Conservation (phyloP, 2,329 filamentous ascomycete species). For the Cryphonectria japonica region DNA sequence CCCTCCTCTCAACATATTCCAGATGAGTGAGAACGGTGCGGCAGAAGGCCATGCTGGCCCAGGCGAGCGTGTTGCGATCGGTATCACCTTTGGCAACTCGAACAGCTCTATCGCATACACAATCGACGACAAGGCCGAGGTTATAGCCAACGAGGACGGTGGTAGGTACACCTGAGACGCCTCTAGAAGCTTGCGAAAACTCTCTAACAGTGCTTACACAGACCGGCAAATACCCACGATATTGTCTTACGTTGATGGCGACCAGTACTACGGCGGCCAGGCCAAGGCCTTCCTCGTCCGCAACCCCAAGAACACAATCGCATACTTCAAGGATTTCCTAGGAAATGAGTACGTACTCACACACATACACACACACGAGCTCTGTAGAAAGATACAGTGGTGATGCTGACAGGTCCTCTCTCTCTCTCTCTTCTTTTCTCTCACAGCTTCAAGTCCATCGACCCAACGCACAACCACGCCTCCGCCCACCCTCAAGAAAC, state of each 20-base stretch:
- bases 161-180: constrained; percentile 56
- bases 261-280: constrained; percentile 95
- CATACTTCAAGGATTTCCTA: constrained; percentile 94
- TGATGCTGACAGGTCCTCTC: constrained; percentile 29
- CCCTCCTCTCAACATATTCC: not conserved
- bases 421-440: not conserved
- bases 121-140: constrained; percentile 90
- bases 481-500: constrained; percentile 85
- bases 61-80: constrained; percentile 74
- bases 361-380: not conserved
- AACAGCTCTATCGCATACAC: constrained; percentile 97
- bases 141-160: constrained; percentile 99
- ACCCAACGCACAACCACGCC: constrained; percentile 91
- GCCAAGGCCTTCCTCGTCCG: constrained; percentile 92
- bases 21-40: constrained; percentile 53
- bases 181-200: not conserved
- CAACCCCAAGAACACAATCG: constrained; percentile 90
- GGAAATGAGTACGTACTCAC: constrained; percentile 76
- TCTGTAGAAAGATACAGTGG: too few relatives aligned
- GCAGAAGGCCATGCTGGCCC: constrained; percentile 53
- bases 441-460: constrained; percentile 84
- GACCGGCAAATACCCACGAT: constrained; percentile 97
- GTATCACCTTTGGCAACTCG: constrained; percentile 96
- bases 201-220: constrained; percentile 40
- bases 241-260: constrained; percentile 91